Evolutionary conservation across 805 yeast species (phyloP), one percentile per base, ranked within the genome.

Genomic region (Ascoidea asiatica): DNA sequence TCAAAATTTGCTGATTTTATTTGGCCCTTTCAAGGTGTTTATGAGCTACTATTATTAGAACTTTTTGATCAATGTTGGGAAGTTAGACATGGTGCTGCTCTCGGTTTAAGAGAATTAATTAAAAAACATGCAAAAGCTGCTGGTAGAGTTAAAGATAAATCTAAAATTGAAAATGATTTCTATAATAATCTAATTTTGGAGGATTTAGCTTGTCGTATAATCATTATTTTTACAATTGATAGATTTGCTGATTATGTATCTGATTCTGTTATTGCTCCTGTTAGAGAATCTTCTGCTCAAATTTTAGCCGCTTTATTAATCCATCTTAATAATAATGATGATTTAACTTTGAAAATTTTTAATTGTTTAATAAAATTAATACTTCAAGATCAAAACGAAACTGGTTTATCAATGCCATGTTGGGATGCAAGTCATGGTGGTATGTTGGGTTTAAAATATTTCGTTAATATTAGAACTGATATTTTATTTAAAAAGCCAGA

Each of bases 361-460:
- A 56, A 66, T 8, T 77, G 80, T 18, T 67, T 92, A 47, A 73
- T 78, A 43, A 70, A 74, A 39, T 64, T 92, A 43, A 87, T 89
- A 1, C 61, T 81, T 41, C 97, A 90, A 58, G 68, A 71, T 39
- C 55, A 65, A 4, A 43, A 46, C 46, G 23, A 46, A 2, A 53
- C 74, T 19, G 76, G 66, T 1, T 60, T 67, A 11, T 65, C 70
- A 39, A 56, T 64, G 17, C 76, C 81, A 3, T 73, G 88, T 45
- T 92, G 98, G 98, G 97, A 94, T 58, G 97, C 96, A 2, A 84
- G 92, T 47, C 98, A 92, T 66, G 98, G 97, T 53, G 99, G 97
- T 42, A 79, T 92, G 80, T 72, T 92, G 11, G 98, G 97, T 0
- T 67, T 92, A 43, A 70, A 95, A 43, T 92, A 92, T 61, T 80